Evolutionary conservation across 345 rosid genomes (phyloP), one percentile per base, ranked within the genome.

Genomic region (Microcos paniculata): DNA sequence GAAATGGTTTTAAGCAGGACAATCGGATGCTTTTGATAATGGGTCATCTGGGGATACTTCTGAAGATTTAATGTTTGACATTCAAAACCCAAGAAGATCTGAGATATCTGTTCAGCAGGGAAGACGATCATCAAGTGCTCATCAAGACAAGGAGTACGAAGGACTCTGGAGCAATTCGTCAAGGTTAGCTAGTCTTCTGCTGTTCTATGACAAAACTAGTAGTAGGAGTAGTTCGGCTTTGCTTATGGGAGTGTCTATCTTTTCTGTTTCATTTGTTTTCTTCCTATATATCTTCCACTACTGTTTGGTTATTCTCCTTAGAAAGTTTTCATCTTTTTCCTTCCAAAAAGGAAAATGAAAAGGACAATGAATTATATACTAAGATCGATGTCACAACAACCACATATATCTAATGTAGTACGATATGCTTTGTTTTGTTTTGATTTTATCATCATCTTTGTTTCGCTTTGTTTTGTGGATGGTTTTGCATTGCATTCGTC

Each of bases 1-100:
- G 49, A 18, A 26, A 13, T 59, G 40, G 40, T 4, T 73, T 59
- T 43, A 28, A 28, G 18, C 77, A 91, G 95, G 90, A 58, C 97
- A 92, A 81, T 87, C 90, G 23, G 98, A 94, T 82, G 80, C 75
- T 18, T 84, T 76, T 81, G 97, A 90, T 23, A 92, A 90, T 79
- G 98, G 94, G 65, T 90, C 92, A 19, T 89, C 96, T 3, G 94
- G 89, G 38, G 99, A 96, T 71, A 94, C 87, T 59, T 94, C 97
- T 8, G 99, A 96, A 58, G 99, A 94, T 70, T 79, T 95, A 79
- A 84, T 91, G 86, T 82, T 92, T 66, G 97, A 91, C 40, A 89
- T 83, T 62, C 85, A 83, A 53, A 91, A 88, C 61, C 79, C 93
- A 30, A 83, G 84, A 79, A 90, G 84, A 40, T 79, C 84, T 6